Evolutionary conservation across 164 flowering plant species (phyloP), one percentile per base, ranked within the genome.

Genomic region (Aristolochia fimbriata): DNA sequence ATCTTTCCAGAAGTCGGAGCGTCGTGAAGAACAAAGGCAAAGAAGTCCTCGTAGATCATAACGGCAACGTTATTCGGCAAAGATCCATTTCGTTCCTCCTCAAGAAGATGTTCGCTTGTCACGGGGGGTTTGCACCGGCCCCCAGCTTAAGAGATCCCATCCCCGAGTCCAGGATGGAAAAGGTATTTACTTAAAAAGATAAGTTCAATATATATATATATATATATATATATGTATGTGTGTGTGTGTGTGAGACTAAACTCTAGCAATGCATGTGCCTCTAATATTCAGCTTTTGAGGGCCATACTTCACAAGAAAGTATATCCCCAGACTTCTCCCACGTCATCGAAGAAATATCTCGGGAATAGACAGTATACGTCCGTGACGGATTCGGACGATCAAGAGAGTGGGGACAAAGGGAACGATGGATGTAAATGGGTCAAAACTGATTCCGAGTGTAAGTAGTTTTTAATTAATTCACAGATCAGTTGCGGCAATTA

Each of bases 401-500:
- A 83, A 25, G 48, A 4, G 25, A n/a, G 48, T 21, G 33, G 50
- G 11, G 77, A 73, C 27, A 69, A 60, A 59, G 55, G 57, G 33
- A 61, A 56, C 9, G 76, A 75, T 55, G 80, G 72, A 52, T 66
- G 70, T 58, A 88, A 82, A 80, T 91, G 97, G 97, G 96, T 78
- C 51, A 91, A 91, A 63, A 91, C 94, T 7, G 96, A 91, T 73
- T 84, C 96, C 16, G 96, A 91, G 63, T 62, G 64, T 62, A 62
- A 62, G 64, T 31, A 33, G 64, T 19, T 21, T 12, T 21, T 23
- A 25, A 15, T 16, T n/a, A 8, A 27, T 48, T 16, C 46, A 10
- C 41, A 24, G 3, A 3, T 3, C 37, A 31, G 5, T 3, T 7
- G 7, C 37, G 7, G 12, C 43, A 37, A 0, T 6, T 20, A 4